phyloP scores from a whole-genome alignment of 2,329 filamentous ascomycete genomes.

The Chaetomiaceae sp. region DNA sequence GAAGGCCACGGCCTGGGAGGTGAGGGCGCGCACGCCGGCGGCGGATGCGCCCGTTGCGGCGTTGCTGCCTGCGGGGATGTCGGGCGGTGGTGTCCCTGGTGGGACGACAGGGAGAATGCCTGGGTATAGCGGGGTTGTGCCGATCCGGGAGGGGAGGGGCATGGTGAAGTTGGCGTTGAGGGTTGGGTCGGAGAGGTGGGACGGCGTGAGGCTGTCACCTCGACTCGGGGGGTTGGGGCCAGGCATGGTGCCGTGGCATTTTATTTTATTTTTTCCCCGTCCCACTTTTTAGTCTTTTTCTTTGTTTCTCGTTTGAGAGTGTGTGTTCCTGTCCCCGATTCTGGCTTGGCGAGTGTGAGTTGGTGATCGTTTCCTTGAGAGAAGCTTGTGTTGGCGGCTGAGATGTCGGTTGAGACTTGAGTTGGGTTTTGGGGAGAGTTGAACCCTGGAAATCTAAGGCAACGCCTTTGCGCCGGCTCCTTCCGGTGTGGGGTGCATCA shows the following conservation, averaged over 20 bases:
- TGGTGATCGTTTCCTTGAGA: too few species aligned
- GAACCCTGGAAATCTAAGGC: too few species aligned
- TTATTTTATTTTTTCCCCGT: neutral
- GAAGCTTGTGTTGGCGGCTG: too few species aligned
- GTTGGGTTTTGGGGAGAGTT: too few species aligned
- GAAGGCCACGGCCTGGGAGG: conserved; percentile 78
- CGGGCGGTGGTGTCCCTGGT: conserved; percentile 16
- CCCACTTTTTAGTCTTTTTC: too few species aligned
- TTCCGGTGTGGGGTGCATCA: too few species aligned
- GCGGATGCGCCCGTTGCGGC: conserved; percentile 71
- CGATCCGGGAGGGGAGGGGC: neutral
- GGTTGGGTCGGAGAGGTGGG: neutral
- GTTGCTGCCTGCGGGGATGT: conserved; percentile 23
- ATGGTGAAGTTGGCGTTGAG: neutral
- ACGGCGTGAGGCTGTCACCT: neutral
- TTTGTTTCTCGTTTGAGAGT: neutral
- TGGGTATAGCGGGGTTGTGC: neutral
- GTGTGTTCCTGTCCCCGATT: neutral
- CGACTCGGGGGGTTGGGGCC: conserved; percentile 9
- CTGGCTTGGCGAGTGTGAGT: too few species aligned
- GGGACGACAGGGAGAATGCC: conserved; percentile 23
- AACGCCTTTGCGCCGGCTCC: too few species aligned
- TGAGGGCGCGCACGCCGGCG: conserved; percentile 76
- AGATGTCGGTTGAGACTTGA: too few species aligned
- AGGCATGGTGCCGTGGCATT: conserved; percentile 21